Percentiles rank a stretch among this genome's conserved stretches.
phyloP scores from a whole-genome alignment of 2,329 filamentous ascomycete genomes.

The Paramyrothecium sp. region DNA sequence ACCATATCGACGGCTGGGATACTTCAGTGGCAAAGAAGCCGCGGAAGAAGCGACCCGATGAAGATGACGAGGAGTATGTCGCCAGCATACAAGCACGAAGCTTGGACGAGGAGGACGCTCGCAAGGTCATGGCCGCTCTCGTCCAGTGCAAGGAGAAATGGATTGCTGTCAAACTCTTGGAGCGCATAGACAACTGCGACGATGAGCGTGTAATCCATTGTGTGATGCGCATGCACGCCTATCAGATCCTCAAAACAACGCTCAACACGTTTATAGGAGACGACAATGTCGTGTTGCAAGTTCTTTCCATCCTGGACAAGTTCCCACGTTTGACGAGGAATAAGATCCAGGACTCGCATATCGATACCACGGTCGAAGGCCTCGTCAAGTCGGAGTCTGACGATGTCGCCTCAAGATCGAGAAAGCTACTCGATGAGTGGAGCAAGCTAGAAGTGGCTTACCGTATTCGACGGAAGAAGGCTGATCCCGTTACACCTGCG shows the following conservation, averaged over 20 bases:
- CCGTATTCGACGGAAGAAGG: slow-evolving; percentile 86
- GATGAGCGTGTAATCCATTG: slow-evolving; percentile 85
- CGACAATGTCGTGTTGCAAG: slow-evolving; percentile 82
- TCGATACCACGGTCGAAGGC: slow-evolving; percentile 75
- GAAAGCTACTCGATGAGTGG: slow-evolving; percentile 77
- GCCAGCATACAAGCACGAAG: slow-evolving; percentile 80
- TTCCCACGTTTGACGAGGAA: slow-evolving; percentile 91
- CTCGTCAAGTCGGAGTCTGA: slow-evolving; percentile 69
- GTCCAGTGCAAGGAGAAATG: slow-evolving; percentile 99
- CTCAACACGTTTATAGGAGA: slow-evolving; percentile 86
- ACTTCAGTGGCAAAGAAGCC: slow-evolving; percentile 85
- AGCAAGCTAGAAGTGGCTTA: slow-evolving; percentile 87
- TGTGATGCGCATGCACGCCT: slow-evolving; percentile 95
- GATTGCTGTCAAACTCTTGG: slow-evolving; percentile 93
- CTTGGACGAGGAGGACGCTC: slow-evolving; percentile 79
- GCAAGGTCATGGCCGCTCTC: slow-evolving; percentile 92
- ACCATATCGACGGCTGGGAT: slow-evolving; percentile 90
- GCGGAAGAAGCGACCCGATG: slow-evolving; percentile 85
- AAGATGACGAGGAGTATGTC: slow-evolving; percentile 95
- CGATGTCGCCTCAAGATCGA: slow-evolving; percentile 70
- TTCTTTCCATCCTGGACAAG: slow-evolving; percentile 83
- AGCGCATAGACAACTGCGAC: slow-evolving; percentile 81
- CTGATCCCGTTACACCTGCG: slow-evolving; percentile 63
- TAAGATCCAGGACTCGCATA: slow-evolving; percentile 95
- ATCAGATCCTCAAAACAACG: slow-evolving; percentile 88